phyloP scores from a whole-genome alignment of 2,329 filamentous ascomycete genomes.

The Bipolaris sorokiniana region DNA sequence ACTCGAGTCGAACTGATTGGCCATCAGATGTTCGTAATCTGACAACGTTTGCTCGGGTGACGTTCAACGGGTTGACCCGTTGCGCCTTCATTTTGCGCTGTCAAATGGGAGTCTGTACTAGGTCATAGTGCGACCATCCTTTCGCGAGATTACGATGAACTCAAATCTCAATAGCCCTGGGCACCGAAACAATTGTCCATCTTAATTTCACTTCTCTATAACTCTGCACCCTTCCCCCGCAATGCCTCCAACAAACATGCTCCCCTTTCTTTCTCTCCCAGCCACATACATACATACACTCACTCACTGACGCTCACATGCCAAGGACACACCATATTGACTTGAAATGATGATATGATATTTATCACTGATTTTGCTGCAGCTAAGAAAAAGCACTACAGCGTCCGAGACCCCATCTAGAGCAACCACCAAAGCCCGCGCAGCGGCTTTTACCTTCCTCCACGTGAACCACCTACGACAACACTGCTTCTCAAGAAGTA shows the following conservation, averaged over 20 bases:
- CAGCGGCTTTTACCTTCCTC: slow-evolving; percentile 35
- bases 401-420: slow-evolving; percentile 34
- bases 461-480: slow-evolving; percentile 30
- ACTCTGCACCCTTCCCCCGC: slow-evolving; percentile 2
- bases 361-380: slow-evolving; percentile 38
- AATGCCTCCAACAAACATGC: background rate
- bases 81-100: slow-evolving; percentile 14
- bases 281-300: too few relatives aligned
- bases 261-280: background rate
- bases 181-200: slow-evolving; percentile 9
- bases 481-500: slow-evolving; percentile 21
- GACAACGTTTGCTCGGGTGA: background rate
- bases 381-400: slow-evolving; percentile 19
- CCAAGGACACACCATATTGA: background rate
- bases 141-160: slow-evolving; percentile 16
- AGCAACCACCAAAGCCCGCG: slow-evolving; percentile 38
- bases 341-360: slow-evolving; percentile 30
- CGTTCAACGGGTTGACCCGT: slow-evolving; percentile 11
- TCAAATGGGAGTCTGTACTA: slow-evolving; percentile 10
- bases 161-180: slow-evolving; percentile 7
- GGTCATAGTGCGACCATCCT: background rate
- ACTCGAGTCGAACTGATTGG: background rate
- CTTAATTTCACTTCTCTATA: slow-evolving; percentile 17
- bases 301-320: background rate
- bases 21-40: background rate